Evolutionary conservation across 2,329 filamentous ascomycete species (phyloP).

Genomic region (Colletotrichum tanaceti): DNA sequence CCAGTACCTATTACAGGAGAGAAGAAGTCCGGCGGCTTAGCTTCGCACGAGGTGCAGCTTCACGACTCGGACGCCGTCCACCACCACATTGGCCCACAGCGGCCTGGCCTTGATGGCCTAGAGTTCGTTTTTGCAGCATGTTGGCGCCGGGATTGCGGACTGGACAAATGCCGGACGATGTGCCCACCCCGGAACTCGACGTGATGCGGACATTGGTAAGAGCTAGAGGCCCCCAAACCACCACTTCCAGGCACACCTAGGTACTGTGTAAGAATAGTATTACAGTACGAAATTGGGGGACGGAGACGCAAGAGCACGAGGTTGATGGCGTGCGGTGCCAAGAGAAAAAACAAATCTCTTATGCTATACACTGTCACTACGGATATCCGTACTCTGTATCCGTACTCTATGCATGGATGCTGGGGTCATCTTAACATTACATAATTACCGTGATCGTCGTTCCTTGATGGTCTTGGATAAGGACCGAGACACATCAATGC

Average conservation of each 20-base stretch:
- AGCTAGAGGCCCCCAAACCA: background rate
- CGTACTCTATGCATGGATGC: too few species aligned
- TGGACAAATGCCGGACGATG: slow-evolving; percentile 13
- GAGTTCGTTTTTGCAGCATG: background rate
- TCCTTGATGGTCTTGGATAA: slow-evolving; percentile 9
- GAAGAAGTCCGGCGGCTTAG: slow-evolving; percentile 30
- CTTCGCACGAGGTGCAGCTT: slow-evolving; percentile 24
- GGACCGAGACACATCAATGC: slow-evolving; percentile 25
- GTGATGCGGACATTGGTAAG: background rate
- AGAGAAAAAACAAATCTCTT: too few species aligned
- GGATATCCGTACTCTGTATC: too few species aligned
- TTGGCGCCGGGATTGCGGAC: background rate
- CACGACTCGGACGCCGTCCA: slow-evolving; percentile 5
- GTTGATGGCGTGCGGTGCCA: slow-evolving; percentile 5
- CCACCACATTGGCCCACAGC: background rate
- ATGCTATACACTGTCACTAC: too few species aligned
- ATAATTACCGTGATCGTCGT: background rate
- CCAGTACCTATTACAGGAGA: too few species aligned
- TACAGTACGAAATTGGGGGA: slow-evolving; percentile 3
- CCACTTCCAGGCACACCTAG: background rate
- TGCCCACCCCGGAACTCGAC: background rate
- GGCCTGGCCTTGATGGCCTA: background rate
- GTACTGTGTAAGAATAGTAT: too few species aligned
- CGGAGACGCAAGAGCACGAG: background rate
- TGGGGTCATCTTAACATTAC: too few species aligned